Evolutionary conservation across 1,139 yeast genomes (phyloP).

Genomic region (Pichia sp.): DNA sequence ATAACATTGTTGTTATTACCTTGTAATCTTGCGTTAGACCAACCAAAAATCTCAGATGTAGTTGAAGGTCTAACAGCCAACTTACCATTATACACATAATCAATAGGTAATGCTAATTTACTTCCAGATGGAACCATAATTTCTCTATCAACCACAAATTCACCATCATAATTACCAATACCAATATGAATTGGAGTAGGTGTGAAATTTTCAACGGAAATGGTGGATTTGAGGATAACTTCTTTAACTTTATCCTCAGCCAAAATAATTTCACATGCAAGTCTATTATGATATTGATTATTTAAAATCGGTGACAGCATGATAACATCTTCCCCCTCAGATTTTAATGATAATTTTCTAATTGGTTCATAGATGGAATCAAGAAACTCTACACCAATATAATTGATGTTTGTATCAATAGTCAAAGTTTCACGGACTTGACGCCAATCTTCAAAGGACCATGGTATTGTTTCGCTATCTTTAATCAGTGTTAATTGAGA

Average conservation of each 20-base stretch:
- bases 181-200: conserved; percentile 50
- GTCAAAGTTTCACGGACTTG: conserved; percentile 73
- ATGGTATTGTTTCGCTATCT: conserved; percentile 53
- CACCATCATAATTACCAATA: conserved; percentile 31
- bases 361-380: conserved; percentile 52
- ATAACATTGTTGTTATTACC: conserved; percentile 16
- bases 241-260: conserved; percentile 75
- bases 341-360: conserved; percentile 56
- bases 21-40: conserved; percentile 45
- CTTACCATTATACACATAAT: conserved; percentile 52
- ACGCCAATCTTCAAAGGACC: conserved; percentile 97
- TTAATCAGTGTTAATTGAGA: conserved; percentile 35
- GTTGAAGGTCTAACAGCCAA: conserved; percentile 59
- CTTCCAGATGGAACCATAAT: conserved; percentile 46
- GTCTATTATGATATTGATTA: conserved; percentile 53
- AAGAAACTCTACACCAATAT: conserved; percentile 54
- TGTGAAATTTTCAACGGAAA: conserved; percentile 65
- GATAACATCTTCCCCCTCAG: conserved; percentile 80
- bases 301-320: conserved; percentile 54
- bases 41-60: conserved; percentile 44
- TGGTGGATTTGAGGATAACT: conserved; percentile 69
- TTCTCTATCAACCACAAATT: conserved; percentile 27
- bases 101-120: conserved; percentile 65
- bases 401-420: conserved; percentile 54
- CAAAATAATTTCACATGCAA: conserved; percentile 64